A percentile compares a stretch with the other conserved stretches of the same genome.
These are phyloP conservation scores for Lachnellula willkommii DNA, from an alignment of 2,329 filamentous ascomycete species.

Conservation along the genomic window DNA sequence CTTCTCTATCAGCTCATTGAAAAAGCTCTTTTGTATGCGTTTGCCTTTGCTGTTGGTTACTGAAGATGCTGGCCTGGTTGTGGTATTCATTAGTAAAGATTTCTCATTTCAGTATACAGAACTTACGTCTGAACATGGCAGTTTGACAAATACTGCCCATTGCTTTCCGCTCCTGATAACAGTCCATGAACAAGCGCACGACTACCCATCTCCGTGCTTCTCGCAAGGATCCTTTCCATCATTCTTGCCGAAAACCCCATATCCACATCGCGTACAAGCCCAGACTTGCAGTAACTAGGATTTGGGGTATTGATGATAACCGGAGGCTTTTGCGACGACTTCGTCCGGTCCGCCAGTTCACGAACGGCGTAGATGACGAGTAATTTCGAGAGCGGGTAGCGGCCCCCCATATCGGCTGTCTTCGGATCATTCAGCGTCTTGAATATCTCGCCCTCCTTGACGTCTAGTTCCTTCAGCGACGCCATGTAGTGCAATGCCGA, in stretches of 20 bases:
- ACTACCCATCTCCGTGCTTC: conserved; percentile 43
- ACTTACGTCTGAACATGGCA: conserved; percentile 2
- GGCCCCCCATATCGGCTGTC: conserved; percentile 1
- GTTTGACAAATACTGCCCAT: conserved; percentile 23
- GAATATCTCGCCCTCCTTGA: conserved; percentile 11
- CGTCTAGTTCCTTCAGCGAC: conserved; percentile 25
- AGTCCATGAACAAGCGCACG: conserved; percentile 34
- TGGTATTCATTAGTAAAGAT: not conserved
- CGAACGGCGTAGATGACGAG: conserved; percentile 43
- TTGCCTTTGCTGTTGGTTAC: conserved; percentile 33
- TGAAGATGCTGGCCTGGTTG: not conserved
- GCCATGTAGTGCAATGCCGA: conserved; percentile 35
- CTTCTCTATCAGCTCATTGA: conserved; percentile 37
- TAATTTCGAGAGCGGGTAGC: conserved; percentile 42
- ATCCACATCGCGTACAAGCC: conserved; percentile 37
- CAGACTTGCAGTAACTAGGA: conserved; percentile 40
- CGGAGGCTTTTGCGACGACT: not conserved
- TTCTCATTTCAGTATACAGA: not conserved
- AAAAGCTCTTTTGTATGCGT: conserved; percentile 33
- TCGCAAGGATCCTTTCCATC: conserved; percentile 35
- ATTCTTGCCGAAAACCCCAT: conserved; percentile 14
- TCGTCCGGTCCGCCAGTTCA: conserved; percentile 29
- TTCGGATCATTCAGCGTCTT: conserved; percentile 10
- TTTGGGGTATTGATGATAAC: conserved; percentile 16
- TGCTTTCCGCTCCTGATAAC: conserved; percentile 28